Evolutionary conservation across 2,329 filamentous ascomycete species (phyloP), one percentile per base, ranked within the genome.

Genomic region (Scedosporium aurantiacum): DNA sequence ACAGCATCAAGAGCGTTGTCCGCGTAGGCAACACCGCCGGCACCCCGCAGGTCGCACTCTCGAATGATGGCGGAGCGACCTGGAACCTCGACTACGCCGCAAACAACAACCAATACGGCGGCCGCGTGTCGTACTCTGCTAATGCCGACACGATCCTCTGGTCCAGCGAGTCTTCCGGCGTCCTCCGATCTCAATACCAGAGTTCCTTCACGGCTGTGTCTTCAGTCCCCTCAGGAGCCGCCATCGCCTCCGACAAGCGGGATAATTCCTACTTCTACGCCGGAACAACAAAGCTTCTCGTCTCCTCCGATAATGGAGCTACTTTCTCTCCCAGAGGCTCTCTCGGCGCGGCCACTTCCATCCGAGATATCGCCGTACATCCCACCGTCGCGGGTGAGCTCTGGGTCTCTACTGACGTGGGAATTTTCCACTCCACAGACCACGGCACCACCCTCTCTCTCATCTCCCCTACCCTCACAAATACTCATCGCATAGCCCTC

Each of bases 321-420:
- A 77, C 76, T 6, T 84, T 84, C 64, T 65, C 72, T 3, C 68
- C 71, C 6, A 70, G 64, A 0, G 71, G 73, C 0, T 66, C 73
- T 0, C 68, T 81, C 0, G 71, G 69, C 2, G 71, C 72, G n/a
- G 75, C 73, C 2, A 75, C 70, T 2, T 68, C 73, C 18, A 73
- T 87, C 62, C 83, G 83, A 45, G 77, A 79, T 40, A 76, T 88
- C 8, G 81, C 80, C 16, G 76, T 76, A 0, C 77, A 86, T 64
- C 83, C 84, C 0, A 76, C 78, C 5, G 74, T 76, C 10, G 81
- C 82, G 0, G 85, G 87, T 12, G 81, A 85, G 57, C 77, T 89
- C 57, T 82, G 78, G 70, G 81, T 81, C 1, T 82, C 81, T 1
- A 83, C 82, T 0, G 74, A 83, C 60, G 70, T 66, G 0, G 82